Percentiles rank a stretch among this genome's conserved stretches.
Conservation (phyloP, 2,329 filamentous ascomycete genomes). For the Magnaporthiopsis incrustans region DNA sequence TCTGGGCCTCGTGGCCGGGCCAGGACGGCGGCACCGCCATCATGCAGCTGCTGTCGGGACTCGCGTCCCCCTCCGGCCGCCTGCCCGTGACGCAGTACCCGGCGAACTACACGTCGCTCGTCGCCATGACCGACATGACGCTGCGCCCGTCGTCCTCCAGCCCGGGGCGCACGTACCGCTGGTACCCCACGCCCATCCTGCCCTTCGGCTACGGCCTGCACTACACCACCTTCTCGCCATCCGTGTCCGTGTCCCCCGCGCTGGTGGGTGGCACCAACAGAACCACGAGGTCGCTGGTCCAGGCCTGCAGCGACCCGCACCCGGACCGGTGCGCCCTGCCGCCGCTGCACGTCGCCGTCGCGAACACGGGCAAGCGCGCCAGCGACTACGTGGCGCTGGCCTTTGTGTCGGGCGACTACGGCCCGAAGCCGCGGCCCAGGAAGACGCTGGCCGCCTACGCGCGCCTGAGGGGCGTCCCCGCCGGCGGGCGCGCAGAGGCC, state of each 20-base stretch:
- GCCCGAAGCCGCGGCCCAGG: constrained; percentile 40
- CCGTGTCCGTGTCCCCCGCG: background rate
- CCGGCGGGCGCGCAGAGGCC: constrained; percentile 22
- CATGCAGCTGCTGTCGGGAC: constrained; percentile 44
- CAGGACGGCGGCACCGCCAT: constrained; percentile 50
- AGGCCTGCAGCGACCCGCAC: constrained; percentile 24
- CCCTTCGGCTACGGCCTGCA: constrained; percentile 49
- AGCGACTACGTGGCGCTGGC: constrained; percentile 46
- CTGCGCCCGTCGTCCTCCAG: constrained; percentile 28
- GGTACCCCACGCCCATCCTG: constrained; percentile 44
- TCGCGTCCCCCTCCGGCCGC: constrained; percentile 41
- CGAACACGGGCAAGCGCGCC: constrained; percentile 34
- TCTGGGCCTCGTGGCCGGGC: constrained; percentile 53
- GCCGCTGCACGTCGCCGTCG: constrained; percentile 24
- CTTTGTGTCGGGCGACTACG: constrained; percentile 37
- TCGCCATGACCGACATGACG: constrained; percentile 49
- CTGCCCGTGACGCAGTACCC: constrained; percentile 51
- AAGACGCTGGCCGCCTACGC: constrained; percentile 45
- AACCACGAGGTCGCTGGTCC: constrained; percentile 5
- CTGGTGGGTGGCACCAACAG: background rate
- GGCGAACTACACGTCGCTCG: constrained; percentile 36
- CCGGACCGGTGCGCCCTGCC: constrained; percentile 12
- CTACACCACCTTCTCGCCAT: constrained; percentile 45
- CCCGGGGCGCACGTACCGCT: constrained; percentile 50
- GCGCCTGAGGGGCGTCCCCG: constrained; percentile 30